Percentiles rank a stretch among this genome's conserved stretches.
Conservation (phyloP, 352 stramenopile genomes). For the Pythium guiyangense region DNA sequence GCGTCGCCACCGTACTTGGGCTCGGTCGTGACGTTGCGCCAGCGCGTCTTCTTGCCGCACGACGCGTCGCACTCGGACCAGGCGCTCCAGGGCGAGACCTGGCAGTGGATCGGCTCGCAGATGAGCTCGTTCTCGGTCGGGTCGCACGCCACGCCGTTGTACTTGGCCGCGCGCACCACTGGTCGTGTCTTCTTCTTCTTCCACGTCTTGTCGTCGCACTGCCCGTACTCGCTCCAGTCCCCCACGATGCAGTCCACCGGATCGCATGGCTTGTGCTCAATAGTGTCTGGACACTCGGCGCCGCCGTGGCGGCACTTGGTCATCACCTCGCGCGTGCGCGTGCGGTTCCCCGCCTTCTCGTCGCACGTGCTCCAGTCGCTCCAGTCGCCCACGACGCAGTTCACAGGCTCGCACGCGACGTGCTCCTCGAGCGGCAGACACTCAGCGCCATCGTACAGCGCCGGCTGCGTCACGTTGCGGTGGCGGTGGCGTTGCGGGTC, state of each 20-base stretch:
- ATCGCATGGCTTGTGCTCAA: conserved; percentile 34
- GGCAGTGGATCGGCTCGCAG: conserved; percentile 49
- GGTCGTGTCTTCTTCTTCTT: conserved; percentile 41
- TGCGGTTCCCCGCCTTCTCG: conserved; percentile 29
- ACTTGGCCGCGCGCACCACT: conserved; percentile 27
- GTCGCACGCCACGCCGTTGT: conserved; percentile 34
- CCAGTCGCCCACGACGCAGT: conserved; percentile 36
- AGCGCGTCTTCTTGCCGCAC: conserved; percentile 34
- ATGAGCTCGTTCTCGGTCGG: conserved; percentile 38
- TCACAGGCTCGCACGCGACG: conserved; percentile 32
- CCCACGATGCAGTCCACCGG: conserved; percentile 40
- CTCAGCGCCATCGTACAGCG: conserved; percentile 24
- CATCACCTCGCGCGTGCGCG: conserved; percentile 23
- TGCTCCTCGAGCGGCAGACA: conserved; percentile 34
- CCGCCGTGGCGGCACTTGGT: conserved; percentile 25
- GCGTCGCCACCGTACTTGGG: conserved; percentile 31
- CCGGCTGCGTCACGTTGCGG: conserved; percentile 24
- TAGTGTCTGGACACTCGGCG: conserved; percentile 22
- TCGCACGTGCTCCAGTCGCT: conserved; percentile 43
- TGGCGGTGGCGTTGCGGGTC: conserved; percentile 33
- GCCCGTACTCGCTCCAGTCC: conserved; percentile 33
- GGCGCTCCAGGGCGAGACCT: conserved; percentile 22
- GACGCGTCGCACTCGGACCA: conserved; percentile 30
- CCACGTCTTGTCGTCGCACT: conserved; percentile 35
- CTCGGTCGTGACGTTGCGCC: conserved; percentile 16